Base-by-base conservation (phyloP, 768 basidiomycete genomes). In the Boletellus emodensis region DNA sequence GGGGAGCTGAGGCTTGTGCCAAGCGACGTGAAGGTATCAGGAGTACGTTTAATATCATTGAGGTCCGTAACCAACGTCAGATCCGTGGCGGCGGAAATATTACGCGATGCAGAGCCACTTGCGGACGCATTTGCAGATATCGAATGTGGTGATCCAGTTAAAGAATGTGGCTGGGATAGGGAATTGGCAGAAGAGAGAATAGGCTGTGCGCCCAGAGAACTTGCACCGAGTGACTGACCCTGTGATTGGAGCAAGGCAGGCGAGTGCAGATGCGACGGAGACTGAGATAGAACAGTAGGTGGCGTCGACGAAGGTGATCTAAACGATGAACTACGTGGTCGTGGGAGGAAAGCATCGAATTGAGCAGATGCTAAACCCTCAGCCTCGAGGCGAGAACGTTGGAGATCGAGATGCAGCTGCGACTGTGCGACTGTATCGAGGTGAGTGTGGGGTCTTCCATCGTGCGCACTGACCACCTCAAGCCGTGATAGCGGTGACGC, bases 1-100 rank as follows among this genome's bases (percentile, higher is more conserved):
- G 56, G 57, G 14, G 65, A 66, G 33, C 67, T 58, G 40, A 63
- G 66, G 40, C 40, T 59, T 3, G 64, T 58, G 12, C 56, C 48
- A 32, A 65, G 44, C 15, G 68, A 68, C 9, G 55, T 46, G 39
- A 66, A 39, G n/a, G 63, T 53, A 17, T 67, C 64, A 13, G 65
- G 56, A 12, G 64, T 54, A 18, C 52, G 54, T 38, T 57, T 61
- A 35, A 56, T 28, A 26, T 65, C 64, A 35, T 54, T 56, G 32
- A 64, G 52, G 13, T 64, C 63, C 35, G 63, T 64, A 4, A 56
- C 59, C 44, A 64, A 50, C 3, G 56, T 61, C 53, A 59, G 42
- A 33, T 66, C 61, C n/a, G 59, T 48, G 39, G 48, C 41, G 13
- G 54, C 10, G 38, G 59, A 46, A 38, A 60, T 52, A 36, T 50